Conservation (phyloP, 148 eudicot species). For the Mesembryanthemum crystallinum region DNA sequence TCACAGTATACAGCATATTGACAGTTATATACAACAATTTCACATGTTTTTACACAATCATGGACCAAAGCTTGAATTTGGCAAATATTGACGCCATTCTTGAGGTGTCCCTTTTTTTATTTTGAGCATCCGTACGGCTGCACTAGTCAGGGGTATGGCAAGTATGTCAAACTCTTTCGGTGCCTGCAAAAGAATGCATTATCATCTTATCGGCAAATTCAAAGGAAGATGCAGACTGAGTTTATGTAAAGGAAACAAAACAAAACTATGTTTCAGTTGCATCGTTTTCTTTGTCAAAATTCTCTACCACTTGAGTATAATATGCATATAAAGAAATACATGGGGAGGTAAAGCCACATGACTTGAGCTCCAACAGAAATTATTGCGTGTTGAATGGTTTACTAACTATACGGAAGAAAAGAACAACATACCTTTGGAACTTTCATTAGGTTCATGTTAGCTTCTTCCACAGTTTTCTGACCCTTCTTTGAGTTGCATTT, state of each 20-base stretch:
- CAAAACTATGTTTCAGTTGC: background rate
- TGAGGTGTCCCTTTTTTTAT: slow-evolving; percentile 65
- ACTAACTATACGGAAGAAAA: background rate
- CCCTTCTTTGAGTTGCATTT: slow-evolving; percentile 92
- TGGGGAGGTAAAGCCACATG: background rate
- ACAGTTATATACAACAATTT: slow-evolving; percentile 10
- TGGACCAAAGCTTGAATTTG: slow-evolving; percentile 28
- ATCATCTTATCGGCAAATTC: background rate
- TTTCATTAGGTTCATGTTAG: slow-evolving; percentile 66
- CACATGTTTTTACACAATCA: slow-evolving; percentile 12
- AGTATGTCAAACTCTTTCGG: slow-evolving; percentile 85
- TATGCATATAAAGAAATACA: background rate
- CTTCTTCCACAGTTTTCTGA: slow-evolving; percentile 80
- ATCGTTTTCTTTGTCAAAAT: too few species aligned
- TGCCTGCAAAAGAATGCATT: slow-evolving; percentile 42
- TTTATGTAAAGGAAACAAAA: too few species aligned
- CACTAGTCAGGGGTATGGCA: slow-evolving; percentile 74
- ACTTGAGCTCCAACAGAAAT: background rate
- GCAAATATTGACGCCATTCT: slow-evolving; percentile 84
- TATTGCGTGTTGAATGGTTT: background rate
- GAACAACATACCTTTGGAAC: slow-evolving; percentile 62
- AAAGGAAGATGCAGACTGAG: background rate
- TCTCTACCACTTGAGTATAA: too few species aligned
- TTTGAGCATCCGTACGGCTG: slow-evolving; percentile 68
- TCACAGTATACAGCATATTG: background rate